Evolutionary conservation across 2,329 filamentous ascomycete genomes (phyloP).

Genomic region (Penicillium sp.): DNA sequence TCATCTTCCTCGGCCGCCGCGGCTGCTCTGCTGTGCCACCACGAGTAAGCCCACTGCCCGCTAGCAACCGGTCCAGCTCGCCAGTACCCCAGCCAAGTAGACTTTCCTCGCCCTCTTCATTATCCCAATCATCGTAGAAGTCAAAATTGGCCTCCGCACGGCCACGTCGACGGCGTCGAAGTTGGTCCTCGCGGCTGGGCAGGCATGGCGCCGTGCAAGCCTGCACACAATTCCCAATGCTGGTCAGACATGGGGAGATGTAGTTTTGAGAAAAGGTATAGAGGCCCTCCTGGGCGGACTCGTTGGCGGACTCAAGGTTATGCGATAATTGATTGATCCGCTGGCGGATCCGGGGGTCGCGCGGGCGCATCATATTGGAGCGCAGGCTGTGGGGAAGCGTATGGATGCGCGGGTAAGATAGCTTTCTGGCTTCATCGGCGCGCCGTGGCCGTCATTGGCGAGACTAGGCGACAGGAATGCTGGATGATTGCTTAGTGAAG

Average conservation of each 20-base stretch:
- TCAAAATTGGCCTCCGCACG: slow-evolving; percentile 85
- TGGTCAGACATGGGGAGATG: slow-evolving; percentile 75
- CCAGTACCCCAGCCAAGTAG: slow-evolving; percentile 78
- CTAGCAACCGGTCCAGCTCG: slow-evolving; percentile 81
- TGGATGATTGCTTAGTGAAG: slow-evolving; percentile 4
- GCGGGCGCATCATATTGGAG: slow-evolving; percentile 58
- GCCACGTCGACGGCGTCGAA: slow-evolving; percentile 67
- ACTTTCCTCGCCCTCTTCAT: slow-evolving; percentile 58
- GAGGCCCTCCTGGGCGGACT: slow-evolving; percentile 86
- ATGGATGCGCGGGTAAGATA: neutral
- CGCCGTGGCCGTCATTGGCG: slow-evolving; percentile 16
- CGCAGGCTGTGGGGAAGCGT: slow-evolving; percentile 13
- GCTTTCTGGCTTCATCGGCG: slow-evolving; percentile 17
- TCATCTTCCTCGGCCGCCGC: slow-evolving; percentile 78
- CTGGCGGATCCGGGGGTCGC: slow-evolving; percentile 85
- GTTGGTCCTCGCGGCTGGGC: slow-evolving; percentile 72
- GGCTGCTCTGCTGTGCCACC: slow-evolving; percentile 61
- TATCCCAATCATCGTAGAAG: slow-evolving; percentile 97
- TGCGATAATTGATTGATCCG: slow-evolving; percentile 91
- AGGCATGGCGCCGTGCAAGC: slow-evolving; percentile 68
- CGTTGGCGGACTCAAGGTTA: slow-evolving; percentile 86
- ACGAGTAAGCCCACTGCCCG: slow-evolving; percentile 57
- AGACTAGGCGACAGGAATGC: slow-evolving; percentile 9
- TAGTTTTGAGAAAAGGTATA: slow-evolving; percentile 88
- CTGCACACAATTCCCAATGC: slow-evolving; percentile 66